These are phyloP conservation scores for Xerocomus minutiporus DNA, from an alignment of 1,284 basidiomycete genomes.

Conservation along the genomic window DNA sequence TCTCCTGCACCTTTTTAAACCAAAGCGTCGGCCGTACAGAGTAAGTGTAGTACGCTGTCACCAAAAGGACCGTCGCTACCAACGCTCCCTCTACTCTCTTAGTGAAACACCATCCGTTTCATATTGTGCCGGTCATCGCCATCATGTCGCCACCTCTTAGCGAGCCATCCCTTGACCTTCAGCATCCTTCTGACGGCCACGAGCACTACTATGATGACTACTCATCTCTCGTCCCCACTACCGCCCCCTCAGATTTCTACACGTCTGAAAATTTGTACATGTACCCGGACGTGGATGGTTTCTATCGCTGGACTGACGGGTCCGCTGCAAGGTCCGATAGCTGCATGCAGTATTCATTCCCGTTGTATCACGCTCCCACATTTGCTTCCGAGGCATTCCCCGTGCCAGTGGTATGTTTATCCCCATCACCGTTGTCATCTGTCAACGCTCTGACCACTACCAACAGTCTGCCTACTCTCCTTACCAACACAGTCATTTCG, in stretches of 20 bases:
- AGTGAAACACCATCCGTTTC: constrained; percentile 20
- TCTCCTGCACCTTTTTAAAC: constrained; percentile 25
- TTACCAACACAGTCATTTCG: constrained; percentile 21
- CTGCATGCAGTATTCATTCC: constrained; percentile 21
- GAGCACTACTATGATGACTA: constrained; percentile 27
- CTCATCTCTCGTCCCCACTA: constrained; percentile 6
- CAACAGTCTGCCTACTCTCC: constrained; percentile 15
- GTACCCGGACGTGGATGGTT: constrained; percentile 30
- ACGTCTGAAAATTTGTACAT: constrained; percentile 28
- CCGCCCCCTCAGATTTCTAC: constrained; percentile 22
- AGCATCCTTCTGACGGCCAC: constrained; percentile 15
- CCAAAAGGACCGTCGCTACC: constrained; percentile 7
- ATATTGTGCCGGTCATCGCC: constrained; percentile 13
- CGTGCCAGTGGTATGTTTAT: constrained; percentile 21
- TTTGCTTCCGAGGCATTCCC: constrained; percentile 16
- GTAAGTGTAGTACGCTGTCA: constrained; percentile 18
- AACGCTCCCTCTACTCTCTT: not conserved
- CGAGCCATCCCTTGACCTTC: constrained; percentile 22
- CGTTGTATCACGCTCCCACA: constrained; percentile 19
- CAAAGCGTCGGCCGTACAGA: constrained; percentile 6
- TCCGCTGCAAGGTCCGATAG: constrained; percentile 24
- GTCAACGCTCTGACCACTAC: constrained; percentile 2
- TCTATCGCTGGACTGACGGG: constrained; percentile 31
- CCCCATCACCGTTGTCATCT: not conserved
- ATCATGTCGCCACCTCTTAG: constrained; percentile 27